Evolutionary conservation across 2,329 filamentous ascomycete species (phyloP).

Genomic region (Beauveria bassiana): DNA sequence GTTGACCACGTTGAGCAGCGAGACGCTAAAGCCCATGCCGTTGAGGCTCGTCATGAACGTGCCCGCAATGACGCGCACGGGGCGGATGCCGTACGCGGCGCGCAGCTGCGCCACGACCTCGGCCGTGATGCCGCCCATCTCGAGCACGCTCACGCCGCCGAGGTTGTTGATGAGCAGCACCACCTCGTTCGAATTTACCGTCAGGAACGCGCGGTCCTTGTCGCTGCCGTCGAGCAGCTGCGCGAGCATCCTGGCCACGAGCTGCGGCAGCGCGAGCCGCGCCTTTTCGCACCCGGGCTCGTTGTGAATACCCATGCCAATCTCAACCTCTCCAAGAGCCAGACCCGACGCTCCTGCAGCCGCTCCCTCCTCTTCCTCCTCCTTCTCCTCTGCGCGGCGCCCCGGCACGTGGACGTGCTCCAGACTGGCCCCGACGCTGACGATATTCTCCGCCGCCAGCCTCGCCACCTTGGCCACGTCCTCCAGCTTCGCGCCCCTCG

Average conservation of each 20-base stretch:
- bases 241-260: constrained; percentile 58
- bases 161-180: constrained; percentile 70
- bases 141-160: constrained; percentile 63
- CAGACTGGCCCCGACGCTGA: constrained; percentile 78
- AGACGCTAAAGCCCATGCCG: constrained; percentile 67
- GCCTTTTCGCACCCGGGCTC: constrained; percentile 51
- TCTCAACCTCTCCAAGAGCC: constrained; percentile 48
- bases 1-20: constrained; percentile 56
- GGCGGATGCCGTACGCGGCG: constrained; percentile 48
- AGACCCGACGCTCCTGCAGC: constrained; percentile 27
- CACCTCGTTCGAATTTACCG: constrained; percentile 54
- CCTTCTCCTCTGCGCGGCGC: constrained; percentile 52
- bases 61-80: constrained; percentile 57
- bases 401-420: constrained; percentile 93
- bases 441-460: constrained; percentile 65
- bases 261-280: constrained; percentile 42
- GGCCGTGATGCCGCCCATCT: constrained; percentile 62
- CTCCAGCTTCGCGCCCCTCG: constrained; percentile 56
- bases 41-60: constrained; percentile 76
- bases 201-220: constrained; percentile 61
- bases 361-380: constrained; percentile 44
- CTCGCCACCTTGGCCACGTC: constrained; percentile 68
- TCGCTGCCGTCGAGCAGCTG: constrained; percentile 61
- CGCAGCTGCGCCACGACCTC: constrained; percentile 60
- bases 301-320: constrained; percentile 76